Percentiles rank a stretch among this genome's conserved stretches.
Conservation (phyloP, 1,284 basidiomycete genomes). For the Ganoderma meredithae region DNA sequence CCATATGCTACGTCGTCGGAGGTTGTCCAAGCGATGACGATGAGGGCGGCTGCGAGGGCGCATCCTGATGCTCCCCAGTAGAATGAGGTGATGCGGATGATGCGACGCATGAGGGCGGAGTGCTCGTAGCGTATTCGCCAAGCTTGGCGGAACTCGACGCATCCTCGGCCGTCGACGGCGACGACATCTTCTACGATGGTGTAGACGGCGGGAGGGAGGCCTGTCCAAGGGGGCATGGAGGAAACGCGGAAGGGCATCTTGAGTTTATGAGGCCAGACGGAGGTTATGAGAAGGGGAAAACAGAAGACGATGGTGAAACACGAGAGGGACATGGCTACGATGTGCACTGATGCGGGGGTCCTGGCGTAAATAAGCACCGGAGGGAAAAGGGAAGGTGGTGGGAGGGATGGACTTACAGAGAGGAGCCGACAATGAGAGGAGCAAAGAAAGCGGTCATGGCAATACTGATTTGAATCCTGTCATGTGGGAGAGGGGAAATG, state of each 20-base stretch:
- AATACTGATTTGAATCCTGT: slow-evolving; percentile 38
- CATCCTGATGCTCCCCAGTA: slow-evolving; percentile 40
- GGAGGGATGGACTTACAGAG: slow-evolving; percentile 35
- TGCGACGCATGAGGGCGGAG: slow-evolving; percentile 39
- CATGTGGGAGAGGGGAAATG: not conserved
- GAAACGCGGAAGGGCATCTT: slow-evolving; percentile 43
- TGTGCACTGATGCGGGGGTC: slow-evolving; percentile 37
- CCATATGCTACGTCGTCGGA: slow-evolving; percentile 42
- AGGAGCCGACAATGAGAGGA: slow-evolving; percentile 44
- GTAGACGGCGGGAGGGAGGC: slow-evolving; percentile 42
- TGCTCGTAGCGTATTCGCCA: slow-evolving; percentile 45
- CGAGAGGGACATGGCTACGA: slow-evolving; percentile 44
- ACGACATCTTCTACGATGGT: slow-evolving; percentile 44
- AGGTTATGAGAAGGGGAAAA: slow-evolving; percentile 41
- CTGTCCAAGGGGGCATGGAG: slow-evolving; percentile 40
- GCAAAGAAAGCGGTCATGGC: slow-evolving; percentile 41
- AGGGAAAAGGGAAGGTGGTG: not conserved
- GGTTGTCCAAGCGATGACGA: slow-evolving; percentile 40
- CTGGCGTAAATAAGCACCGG: slow-evolving; percentile 22
- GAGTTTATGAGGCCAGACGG: slow-evolving; percentile 39
- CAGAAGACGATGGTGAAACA: slow-evolving; percentile 42
- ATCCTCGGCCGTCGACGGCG: slow-evolving; percentile 44
- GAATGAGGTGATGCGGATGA: slow-evolving; percentile 38
- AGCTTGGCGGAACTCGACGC: slow-evolving; percentile 43
- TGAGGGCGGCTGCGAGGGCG: slow-evolving; percentile 36